Conservation (phyloP, 305 asterid species). For the Ajuga reptans region DNA sequence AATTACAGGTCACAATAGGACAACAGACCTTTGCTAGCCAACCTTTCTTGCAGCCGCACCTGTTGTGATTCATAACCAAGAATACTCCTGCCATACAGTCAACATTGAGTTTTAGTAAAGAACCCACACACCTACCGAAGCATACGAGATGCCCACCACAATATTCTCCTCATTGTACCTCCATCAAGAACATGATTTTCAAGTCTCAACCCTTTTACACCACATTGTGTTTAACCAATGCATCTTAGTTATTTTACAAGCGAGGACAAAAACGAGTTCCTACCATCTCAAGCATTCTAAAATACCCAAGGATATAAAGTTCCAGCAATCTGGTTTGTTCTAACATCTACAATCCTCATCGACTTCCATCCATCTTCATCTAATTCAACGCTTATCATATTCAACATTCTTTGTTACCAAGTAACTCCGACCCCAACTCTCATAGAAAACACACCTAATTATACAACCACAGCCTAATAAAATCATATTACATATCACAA, state of each 20-base stretch:
- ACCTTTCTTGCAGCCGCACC: constrained; percentile 60
- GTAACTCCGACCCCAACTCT: neutral
- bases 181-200: neutral
- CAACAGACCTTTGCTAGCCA: constrained; percentile 45
- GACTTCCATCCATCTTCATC: neutral
- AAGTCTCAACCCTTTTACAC: neutral
- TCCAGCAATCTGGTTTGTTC: neutral
- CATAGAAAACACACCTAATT: neutral
- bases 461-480: neutral
- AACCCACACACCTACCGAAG: neutral
- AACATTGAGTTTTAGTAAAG: constrained; percentile 7
- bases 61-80: constrained; percentile 43
- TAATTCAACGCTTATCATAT: neutral
- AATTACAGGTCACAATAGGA: constrained; percentile 10
- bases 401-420: neutral
- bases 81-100: constrained; percentile 57
- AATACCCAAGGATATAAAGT: neutral
- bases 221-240: neutral
- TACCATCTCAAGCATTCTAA: neutral
- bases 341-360: neutral
- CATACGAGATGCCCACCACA: neutral
- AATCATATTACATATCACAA: neutral
- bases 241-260: neutral
- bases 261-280: neutral
- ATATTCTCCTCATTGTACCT: neutral